phyloP scores from a whole-genome alignment of 768 basidiomycete genomes.

The Omphalotus guepiniiformis region DNA sequence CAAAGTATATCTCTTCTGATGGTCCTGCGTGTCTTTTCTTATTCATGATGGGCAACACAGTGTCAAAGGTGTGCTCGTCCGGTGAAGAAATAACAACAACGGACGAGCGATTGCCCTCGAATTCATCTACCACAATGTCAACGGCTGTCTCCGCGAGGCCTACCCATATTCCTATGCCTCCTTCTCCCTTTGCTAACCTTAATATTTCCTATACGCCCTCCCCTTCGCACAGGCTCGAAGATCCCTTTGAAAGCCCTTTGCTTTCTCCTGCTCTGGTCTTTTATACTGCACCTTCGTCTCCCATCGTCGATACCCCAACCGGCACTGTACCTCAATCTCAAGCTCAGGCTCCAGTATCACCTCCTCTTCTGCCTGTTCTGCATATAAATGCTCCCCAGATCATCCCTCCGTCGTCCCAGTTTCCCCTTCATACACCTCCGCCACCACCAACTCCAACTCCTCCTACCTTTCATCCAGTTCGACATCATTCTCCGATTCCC shows the following conservation, averaged over 20 bases:
- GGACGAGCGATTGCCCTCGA: background rate
- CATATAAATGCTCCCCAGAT: conserved; percentile 5
- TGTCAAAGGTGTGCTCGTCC: conserved; percentile 7
- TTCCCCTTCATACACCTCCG: conserved; percentile 22
- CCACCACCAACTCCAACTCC: conserved; percentile 14
- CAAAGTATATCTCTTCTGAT: conserved; percentile 10
- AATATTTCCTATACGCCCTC: conserved; percentile 27
- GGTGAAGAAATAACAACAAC: background rate
- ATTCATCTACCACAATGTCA: conserved; percentile 9
- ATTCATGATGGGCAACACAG: conserved; percentile 16
- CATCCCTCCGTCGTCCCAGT: conserved; percentile 18
- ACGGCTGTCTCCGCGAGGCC: conserved; percentile 25
- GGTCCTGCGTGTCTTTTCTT: conserved; percentile 1
- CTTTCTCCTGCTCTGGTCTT: conserved; percentile 37
- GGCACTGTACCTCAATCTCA: conserved; percentile 36
- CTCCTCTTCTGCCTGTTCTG: conserved; percentile 14
- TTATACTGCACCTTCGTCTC: conserved; percentile 46
- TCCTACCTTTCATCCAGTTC: too few species aligned
- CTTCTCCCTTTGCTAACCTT: conserved; percentile 27
- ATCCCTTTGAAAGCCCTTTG: conserved; percentile 32
- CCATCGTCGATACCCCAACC: conserved; percentile 31
- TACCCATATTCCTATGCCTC: conserved; percentile 29
- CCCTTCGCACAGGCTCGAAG: conserved; percentile 30
- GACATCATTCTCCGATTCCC: conserved; percentile 20
- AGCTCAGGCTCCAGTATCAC: conserved; percentile 22